Base-by-base conservation (phyloP, 495 filamentous ascomycete species). In the Thermothielavioides terrestris region DNA sequence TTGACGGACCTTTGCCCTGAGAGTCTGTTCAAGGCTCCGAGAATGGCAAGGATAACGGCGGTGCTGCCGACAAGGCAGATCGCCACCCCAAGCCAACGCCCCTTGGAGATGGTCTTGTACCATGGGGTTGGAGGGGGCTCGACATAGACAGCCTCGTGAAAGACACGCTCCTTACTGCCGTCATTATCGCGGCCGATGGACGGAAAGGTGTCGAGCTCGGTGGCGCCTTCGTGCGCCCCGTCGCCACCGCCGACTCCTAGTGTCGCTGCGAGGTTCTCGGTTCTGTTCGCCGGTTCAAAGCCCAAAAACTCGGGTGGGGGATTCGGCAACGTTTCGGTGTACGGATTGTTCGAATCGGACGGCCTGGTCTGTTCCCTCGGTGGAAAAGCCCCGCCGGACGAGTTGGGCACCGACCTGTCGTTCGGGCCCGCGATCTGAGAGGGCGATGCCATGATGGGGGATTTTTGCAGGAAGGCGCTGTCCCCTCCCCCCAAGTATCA, bases 11-110 rank as follows among this genome's bases (percentile, higher is more conserved):
- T 40, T 37, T 39, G 34, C 8, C 35, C 35, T 1, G 30, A 28
- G 6, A 64, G 37, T 7, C 46, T 39, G 15, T 49, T 49, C 59
- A 62, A 54, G 41, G 56, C 61, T 26, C 56, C 61, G 10, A 64
- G 53, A 20, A 64, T 62, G 10, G 61, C 61, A 30, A 64, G 21
- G 14, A 64, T 11, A 27, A 64, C 59, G 14, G 26, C 61, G 2
- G 37, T 41, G 22, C 54, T 51, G 35, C 61, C 61, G 12, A 62
- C n/a, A n/a, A 50, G 26, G 21, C 40, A 49, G 18, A 64, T 34
- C 25, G 17, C 27, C 25, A 44, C 44, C 36, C 48, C 44, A 5
- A 57, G 34, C 59, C 59, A 62, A 35, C 42, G 49, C 26, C 42
- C 17, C 4, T 25, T 53, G 20, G 49, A 47, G 25, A 60, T 43